A percentile compares a stretch with the other conserved stretches of the same genome.
Conservation (phyloP, 2,329 filamentous ascomycete genomes). For the Cercospora zeina region DNA sequence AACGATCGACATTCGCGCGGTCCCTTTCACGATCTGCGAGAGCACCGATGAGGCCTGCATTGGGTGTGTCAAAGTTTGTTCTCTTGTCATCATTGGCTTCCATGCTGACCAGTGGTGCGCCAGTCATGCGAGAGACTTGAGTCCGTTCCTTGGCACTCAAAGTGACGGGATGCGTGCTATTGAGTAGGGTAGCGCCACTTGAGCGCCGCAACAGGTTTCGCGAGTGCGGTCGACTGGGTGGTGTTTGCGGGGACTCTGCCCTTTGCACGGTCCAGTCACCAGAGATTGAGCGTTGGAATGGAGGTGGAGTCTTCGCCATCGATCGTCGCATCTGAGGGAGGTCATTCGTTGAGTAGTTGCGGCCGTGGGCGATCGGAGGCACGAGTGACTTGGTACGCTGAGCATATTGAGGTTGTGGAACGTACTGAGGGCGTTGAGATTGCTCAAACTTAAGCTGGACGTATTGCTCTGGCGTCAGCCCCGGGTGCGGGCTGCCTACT, state of each 20-base stretch:
- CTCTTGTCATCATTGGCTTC: constrained; percentile 49
- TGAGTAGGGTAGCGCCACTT: constrained; percentile 27
- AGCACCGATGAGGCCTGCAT: constrained; percentile 65
- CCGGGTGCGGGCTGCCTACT: constrained; percentile 50
- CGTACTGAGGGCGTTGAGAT: constrained; percentile 56
- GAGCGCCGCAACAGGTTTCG: constrained; percentile 19
- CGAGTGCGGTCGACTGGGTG: constrained; percentile 37
- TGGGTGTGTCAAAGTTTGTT: constrained; percentile 1
- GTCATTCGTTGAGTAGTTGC: constrained; percentile 29
- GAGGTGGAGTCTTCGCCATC: constrained; percentile 44
- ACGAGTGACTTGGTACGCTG: constrained; percentile 34
- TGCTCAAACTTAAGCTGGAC: constrained; percentile 61
- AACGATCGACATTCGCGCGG: constrained; percentile 66
- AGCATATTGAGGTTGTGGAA: constrained; percentile 55
- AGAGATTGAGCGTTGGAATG: constrained; percentile 46
- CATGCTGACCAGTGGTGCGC: constrained; percentile 71
- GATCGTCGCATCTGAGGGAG: constrained; percentile 32
- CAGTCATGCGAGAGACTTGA: constrained; percentile 79
- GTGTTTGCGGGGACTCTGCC: constrained; percentile 30
- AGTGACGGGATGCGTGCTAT: constrained; percentile 54
- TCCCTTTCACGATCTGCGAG: constrained; percentile 80
- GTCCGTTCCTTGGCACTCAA: constrained; percentile 88
- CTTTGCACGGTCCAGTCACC: constrained; percentile 48
- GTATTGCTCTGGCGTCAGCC: constrained; percentile 75
- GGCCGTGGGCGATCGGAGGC: constrained; percentile 34